Evolutionary conservation across 1,284 basidiomycete genomes (phyloP).

Genomic region (Malassezia globosa): DNA sequence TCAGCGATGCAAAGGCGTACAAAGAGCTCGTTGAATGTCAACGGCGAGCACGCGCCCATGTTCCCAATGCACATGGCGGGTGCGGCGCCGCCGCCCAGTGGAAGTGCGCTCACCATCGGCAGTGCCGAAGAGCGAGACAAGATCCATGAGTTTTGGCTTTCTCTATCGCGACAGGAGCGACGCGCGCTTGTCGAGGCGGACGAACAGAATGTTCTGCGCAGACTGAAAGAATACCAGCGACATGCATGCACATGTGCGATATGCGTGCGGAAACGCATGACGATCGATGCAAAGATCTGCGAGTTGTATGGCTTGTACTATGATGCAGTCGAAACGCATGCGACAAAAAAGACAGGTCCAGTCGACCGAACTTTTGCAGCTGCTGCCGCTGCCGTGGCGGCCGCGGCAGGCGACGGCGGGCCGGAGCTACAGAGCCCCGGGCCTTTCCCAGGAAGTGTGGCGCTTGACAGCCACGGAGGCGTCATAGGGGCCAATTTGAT

Average conservation of each 20-base stretch:
- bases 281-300: constrained; percentile 97
- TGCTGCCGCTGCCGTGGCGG: constrained; percentile 80
- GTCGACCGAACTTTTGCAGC: constrained; percentile 39
- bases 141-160: constrained; percentile 95
- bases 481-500: constrained; percentile 60
- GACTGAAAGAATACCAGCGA: constrained; percentile 99
- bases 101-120: constrained; percentile 71
- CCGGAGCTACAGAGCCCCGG: constrained; percentile 93
- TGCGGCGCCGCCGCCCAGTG: constrained; percentile 18
- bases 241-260: constrained; percentile 91
- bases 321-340: constrained; percentile 97
- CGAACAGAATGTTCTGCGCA: constrained; percentile 87
- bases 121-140: constrained; percentile 81
- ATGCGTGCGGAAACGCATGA: constrained; percentile 87
- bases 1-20: background rate
- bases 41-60: constrained; percentile 6
- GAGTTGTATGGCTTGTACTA: constrained; percentile 99
- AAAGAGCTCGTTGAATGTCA: constrained; percentile 1
- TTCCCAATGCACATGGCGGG: constrained; percentile 13
- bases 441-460: constrained; percentile 93
- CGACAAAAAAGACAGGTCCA: constrained; percentile 37
- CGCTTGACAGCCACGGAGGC: constrained; percentile 73
- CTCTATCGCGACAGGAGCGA: constrained; percentile 73
- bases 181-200: constrained; percentile 84
- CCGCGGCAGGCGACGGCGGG: no score